Evolutionary conservation across 371 early-diverging fungal genomes (phyloP).

Genomic region (Mucor mucedo): DNA sequence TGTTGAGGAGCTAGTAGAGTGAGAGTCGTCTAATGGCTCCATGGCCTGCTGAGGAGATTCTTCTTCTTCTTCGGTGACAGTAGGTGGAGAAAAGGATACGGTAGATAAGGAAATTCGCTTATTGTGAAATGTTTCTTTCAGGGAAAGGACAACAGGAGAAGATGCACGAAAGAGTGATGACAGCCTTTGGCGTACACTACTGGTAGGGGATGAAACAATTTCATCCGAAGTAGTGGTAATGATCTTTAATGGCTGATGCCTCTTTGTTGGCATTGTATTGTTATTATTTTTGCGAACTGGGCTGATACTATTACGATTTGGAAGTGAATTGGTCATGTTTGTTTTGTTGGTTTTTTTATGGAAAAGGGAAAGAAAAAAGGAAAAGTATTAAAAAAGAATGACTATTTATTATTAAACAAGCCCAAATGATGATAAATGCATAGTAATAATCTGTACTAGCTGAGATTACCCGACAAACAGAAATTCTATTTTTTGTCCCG

Average conservation of each 20-base stretch:
- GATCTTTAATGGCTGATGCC: conserved; percentile 14
- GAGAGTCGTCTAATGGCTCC: conserved; percentile 8
- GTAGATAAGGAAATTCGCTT: conserved; percentile 9
- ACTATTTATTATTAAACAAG: conserved; percentile 1
- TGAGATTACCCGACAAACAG: neutral
- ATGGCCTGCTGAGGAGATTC: neutral
- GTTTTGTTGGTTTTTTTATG: too few species aligned
- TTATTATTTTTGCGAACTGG: conserved; percentile 9
- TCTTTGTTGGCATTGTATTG: neutral
- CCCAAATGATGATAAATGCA: neutral
- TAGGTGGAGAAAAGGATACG: neutral
- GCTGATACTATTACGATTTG: conserved; percentile 14
- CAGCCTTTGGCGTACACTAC: conserved; percentile 22
- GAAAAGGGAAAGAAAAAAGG: conserved; percentile 9
- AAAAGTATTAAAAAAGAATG: neutral
- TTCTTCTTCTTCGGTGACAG: conserved; percentile 3
- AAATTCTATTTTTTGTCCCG: too few species aligned
- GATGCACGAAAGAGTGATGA: conserved; percentile 21
- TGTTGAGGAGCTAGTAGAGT: conserved; percentile 1
- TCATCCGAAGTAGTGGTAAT: conserved; percentile 1
- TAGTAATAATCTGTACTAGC: neutral
- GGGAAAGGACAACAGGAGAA: conserved; percentile 16
- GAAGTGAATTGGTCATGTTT: conserved; percentile 15
- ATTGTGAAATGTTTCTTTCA: conserved; percentile 11
- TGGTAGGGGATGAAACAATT: conserved; percentile 4